Conservation (phyloP, 2,329 filamentous ascomycete genomes). For the Hysterium pulicare region DNA sequence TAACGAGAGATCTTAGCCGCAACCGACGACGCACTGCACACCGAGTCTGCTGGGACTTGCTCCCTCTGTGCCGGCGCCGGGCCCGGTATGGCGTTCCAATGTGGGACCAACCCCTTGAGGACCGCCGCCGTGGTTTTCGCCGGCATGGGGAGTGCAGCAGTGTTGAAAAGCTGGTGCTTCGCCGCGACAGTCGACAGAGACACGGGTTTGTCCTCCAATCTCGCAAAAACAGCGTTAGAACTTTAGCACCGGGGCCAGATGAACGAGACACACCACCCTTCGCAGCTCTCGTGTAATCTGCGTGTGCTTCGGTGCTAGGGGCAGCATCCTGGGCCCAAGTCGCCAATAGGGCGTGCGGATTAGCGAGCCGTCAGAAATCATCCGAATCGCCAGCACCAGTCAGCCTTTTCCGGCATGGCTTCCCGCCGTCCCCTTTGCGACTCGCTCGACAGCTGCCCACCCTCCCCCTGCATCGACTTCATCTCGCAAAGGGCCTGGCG, state of each 20-base stretch:
- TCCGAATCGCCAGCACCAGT: conserved; percentile 1
- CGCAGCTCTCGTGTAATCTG: conserved; percentile 1
- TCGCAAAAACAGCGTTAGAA: neutral
- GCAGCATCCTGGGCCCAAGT: neutral
- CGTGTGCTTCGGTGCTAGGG: neutral
- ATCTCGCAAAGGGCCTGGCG: no score
- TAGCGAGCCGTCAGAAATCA: conserved; percentile 4
- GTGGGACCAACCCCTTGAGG: conserved; percentile 1
- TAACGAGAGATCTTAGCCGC: conserved; percentile 25
- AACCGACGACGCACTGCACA: conserved; percentile 18
- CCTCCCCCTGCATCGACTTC: neutral
- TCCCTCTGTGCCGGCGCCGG: conserved; percentile 13
- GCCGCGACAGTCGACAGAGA: neutral
- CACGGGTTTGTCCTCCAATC: neutral
- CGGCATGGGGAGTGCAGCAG: neutral
- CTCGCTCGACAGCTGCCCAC: neutral
- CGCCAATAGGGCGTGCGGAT: neutral
- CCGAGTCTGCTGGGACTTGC: no score
- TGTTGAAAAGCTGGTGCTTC: neutral
- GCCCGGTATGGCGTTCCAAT: conserved; percentile 3
- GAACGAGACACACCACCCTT: neutral
- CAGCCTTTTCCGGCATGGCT: neutral
- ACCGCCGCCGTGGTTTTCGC: neutral
- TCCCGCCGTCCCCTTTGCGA: neutral
- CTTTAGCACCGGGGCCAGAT: neutral